Evolutionary conservation across 371 early-diverging fungal species (phyloP).

Genomic region (Mortierella sp.): DNA sequence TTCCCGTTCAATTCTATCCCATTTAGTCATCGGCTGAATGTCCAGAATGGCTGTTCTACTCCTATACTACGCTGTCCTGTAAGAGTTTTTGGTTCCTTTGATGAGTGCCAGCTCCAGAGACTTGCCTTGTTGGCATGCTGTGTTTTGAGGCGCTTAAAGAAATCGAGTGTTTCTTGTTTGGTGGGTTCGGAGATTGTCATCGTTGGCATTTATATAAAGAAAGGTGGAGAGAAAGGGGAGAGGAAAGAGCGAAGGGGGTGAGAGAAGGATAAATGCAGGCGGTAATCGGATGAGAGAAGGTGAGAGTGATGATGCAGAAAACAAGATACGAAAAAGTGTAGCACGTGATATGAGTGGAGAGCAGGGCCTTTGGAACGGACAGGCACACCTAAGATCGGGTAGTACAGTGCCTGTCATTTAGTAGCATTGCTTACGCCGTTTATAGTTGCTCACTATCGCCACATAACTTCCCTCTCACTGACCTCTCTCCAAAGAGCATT

Average conservation of each 20-base stretch:
- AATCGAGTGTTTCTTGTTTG: slow-evolving; percentile 76
- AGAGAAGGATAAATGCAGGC: background rate
- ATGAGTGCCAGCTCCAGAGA: background rate
- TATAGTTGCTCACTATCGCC: too few relatives aligned
- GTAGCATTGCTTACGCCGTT: too few relatives aligned
- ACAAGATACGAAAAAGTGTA: too few relatives aligned
- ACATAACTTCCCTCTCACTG: too few relatives aligned
- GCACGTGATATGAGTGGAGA: too few relatives aligned
- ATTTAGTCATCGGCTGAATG: too few relatives aligned
- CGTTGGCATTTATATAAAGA: slow-evolving; percentile 37
- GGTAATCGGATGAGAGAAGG: background rate
- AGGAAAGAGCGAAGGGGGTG: background rate
- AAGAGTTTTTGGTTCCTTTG: background rate
- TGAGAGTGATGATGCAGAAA: slow-evolving; percentile 5
- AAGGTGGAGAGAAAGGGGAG: background rate
- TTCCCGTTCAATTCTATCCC: too few relatives aligned
- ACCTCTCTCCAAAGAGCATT: too few relatives aligned
- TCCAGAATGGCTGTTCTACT: background rate
- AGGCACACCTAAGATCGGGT: too few relatives aligned
- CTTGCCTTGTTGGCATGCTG: slow-evolving; percentile 83
- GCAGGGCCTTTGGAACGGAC: too few relatives aligned
- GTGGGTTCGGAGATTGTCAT: slow-evolving; percentile 72
- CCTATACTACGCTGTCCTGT: background rate
- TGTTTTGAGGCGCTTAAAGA: slow-evolving; percentile 82
- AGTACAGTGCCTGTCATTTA: too few relatives aligned